phyloP scores from a whole-genome alignment of 108 stramenopile genomes.

The Nitzschia putrida region DNA sequence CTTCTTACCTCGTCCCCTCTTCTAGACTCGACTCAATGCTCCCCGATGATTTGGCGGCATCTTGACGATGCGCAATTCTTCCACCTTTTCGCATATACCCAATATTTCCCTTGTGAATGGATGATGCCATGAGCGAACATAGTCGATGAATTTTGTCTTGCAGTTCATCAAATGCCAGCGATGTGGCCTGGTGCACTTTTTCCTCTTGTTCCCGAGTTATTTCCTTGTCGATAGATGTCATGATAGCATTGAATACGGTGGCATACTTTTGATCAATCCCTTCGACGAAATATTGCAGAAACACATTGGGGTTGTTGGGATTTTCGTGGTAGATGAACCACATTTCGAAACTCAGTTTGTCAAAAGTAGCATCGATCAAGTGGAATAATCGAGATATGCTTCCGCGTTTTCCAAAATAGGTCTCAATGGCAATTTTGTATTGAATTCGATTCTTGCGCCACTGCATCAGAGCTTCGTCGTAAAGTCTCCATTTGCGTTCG shows the following conservation, averaged over 20 bases:
- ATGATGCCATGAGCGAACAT: constrained; percentile 14
- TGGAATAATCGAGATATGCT: constrained; percentile 2
- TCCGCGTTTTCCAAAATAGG: constrained; percentile 17
- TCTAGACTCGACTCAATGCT: neutral
- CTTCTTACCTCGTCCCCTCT: too few species aligned
- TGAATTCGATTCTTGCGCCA: constrained; percentile 21
- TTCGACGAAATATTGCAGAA: constrained; percentile 18
- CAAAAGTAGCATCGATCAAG: constrained; percentile 16
- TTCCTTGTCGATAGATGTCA: constrained; percentile 9
- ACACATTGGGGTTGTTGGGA: constrained; percentile 25
- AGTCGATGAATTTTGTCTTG: constrained; percentile 15
- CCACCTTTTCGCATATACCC: constrained; percentile 10
- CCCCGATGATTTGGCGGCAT: neutral
- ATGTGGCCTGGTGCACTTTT: constrained; percentile 9
- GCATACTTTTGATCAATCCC: constrained; percentile 19
- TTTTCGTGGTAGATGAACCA: constrained; percentile 26
- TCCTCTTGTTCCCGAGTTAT: constrained; percentile 24
- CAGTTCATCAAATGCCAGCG: constrained; percentile 18
- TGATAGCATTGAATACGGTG: constrained; percentile 26
- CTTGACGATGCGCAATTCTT: neutral
- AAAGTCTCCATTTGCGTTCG: constrained; percentile 12
- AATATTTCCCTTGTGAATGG: constrained; percentile 20
- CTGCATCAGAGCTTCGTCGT: constrained; percentile 13
- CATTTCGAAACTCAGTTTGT: constrained; percentile 21
- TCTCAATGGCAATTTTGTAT: constrained; percentile 7